Conservation (phyloP, 1,284 basidiomycete species). For the Calocybe gambosa region DNA sequence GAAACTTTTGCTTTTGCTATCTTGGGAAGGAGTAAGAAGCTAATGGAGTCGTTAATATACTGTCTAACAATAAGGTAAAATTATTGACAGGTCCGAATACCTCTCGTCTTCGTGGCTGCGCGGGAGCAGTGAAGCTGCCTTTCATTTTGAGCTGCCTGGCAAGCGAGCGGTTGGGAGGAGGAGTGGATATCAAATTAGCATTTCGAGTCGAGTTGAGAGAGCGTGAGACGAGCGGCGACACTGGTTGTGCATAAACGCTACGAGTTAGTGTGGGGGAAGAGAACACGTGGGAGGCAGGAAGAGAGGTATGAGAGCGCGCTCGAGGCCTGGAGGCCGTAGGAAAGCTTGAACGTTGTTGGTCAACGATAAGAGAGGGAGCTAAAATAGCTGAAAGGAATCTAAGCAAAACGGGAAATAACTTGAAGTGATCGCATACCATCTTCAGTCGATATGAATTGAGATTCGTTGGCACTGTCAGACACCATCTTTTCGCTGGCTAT, state of each 20-base stretch:
- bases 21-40: conserved; percentile 28
- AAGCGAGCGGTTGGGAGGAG: conserved; percentile 57
- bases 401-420: not conserved
- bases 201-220: conserved; percentile 29
- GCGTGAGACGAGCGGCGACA: conserved; percentile 29
- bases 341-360: conserved; percentile 40
- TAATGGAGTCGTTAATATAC: conserved; percentile 13
- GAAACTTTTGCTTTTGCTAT: conserved; percentile 26
- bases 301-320: conserved; percentile 43
- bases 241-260: conserved; percentile 18
- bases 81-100: conserved; percentile 40
- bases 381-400: conserved; percentile 40
- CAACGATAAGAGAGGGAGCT: conserved; percentile 54
- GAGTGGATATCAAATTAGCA: conserved; percentile 46
- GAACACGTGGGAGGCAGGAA: conserved; percentile 25
- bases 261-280: conserved; percentile 27
- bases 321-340: conserved; percentile 32
- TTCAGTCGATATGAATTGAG: conserved; percentile 33
- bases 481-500: conserved; percentile 41
- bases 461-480: conserved; percentile 38
- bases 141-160: conserved; percentile 53
- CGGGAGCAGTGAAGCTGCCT: conserved; percentile 68
- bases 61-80: conserved; percentile 5
- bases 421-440: conserved; percentile 31
- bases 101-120: conserved; percentile 58